Percentiles rank a stretch among this genome's conserved stretches.
These are phyloP conservation scores for Hydrangea macrophylla DNA, from an alignment of 148 eudicot genomes.

Conservation along the genomic window DNA sequence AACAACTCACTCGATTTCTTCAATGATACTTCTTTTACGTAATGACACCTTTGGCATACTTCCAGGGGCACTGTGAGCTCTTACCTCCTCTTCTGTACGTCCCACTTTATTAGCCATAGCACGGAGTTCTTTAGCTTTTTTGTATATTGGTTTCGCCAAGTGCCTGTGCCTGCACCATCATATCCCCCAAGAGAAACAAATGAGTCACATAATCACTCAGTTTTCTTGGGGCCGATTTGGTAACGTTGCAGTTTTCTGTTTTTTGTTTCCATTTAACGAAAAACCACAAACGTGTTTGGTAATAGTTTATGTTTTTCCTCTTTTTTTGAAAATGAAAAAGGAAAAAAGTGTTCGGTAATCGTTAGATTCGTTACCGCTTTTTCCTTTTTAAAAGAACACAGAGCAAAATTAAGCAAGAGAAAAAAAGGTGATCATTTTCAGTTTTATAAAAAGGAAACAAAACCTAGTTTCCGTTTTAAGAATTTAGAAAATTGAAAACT, in stretches of 20 bases:
- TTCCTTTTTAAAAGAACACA: too few relatives aligned
- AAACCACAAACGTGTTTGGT: neutral
- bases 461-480: too few relatives aligned
- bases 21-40: conserved; percentile 57
- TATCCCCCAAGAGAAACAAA: neutral
- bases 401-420: too few relatives aligned
- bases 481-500: too few relatives aligned
- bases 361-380: too few relatives aligned
- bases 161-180: conserved; percentile 80
- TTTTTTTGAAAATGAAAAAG: neutral
- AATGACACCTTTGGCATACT: conserved; percentile 52
- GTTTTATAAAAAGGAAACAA: too few relatives aligned
- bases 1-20: conserved; percentile 59
- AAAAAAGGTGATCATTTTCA: too few relatives aligned
- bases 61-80: conserved; percentile 84
- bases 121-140: conserved; percentile 53
- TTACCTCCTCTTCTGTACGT: conserved; percentile 69
- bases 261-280: too few relatives aligned
- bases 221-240: too few relatives aligned
- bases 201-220: neutral
- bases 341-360: neutral
- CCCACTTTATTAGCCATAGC: conserved; percentile 52
- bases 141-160: conserved; percentile 73
- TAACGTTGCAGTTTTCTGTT: too few relatives aligned
- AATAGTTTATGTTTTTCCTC: neutral